These are phyloP conservation scores for Pichia sp. DNA, from an alignment of 1,139 yeast genomes.

Conservation along the genomic window DNA sequence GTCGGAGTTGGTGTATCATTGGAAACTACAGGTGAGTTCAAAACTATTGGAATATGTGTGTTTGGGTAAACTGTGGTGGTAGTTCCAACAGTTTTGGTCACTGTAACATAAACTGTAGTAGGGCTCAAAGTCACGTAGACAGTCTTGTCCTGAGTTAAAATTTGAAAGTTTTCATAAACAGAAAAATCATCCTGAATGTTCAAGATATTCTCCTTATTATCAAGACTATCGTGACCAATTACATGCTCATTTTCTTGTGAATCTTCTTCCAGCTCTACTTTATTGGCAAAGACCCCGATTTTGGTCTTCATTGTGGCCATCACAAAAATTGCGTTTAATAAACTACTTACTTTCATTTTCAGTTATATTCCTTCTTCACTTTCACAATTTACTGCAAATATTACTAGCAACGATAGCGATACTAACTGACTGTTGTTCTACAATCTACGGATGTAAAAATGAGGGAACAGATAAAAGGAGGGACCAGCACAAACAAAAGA, in stretches of 20 bases:
- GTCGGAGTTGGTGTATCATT: neutral
- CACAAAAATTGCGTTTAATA: neutral
- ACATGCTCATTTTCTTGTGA: neutral
- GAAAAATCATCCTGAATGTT: constrained; percentile 8
- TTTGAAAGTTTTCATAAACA: constrained; percentile 5
- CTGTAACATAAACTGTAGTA: constrained; percentile 23
- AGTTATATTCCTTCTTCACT: neutral
- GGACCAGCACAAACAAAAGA: neutral
- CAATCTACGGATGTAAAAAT: neutral
- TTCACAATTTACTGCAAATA: neutral
- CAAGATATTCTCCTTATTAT: constrained; percentile 1
- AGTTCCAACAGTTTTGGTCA: constrained; percentile 20
- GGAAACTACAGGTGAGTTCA: neutral
- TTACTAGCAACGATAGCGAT: neutral
- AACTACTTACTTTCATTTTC: neutral
- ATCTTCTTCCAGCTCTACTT: neutral
- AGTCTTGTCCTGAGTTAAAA: constrained; percentile 15
- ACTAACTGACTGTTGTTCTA: neutral
- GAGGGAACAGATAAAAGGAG: neutral
- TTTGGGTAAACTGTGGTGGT: neutral
- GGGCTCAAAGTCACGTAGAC: constrained; percentile 27
- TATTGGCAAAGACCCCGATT: neutral
- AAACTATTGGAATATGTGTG: neutral
- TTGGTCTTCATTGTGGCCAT: neutral
- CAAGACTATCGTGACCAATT: constrained; percentile 7